Evolutionary conservation across 2,329 filamentous ascomycete species (phyloP).

Genomic region (Achaetomium macrosporum): DNA sequence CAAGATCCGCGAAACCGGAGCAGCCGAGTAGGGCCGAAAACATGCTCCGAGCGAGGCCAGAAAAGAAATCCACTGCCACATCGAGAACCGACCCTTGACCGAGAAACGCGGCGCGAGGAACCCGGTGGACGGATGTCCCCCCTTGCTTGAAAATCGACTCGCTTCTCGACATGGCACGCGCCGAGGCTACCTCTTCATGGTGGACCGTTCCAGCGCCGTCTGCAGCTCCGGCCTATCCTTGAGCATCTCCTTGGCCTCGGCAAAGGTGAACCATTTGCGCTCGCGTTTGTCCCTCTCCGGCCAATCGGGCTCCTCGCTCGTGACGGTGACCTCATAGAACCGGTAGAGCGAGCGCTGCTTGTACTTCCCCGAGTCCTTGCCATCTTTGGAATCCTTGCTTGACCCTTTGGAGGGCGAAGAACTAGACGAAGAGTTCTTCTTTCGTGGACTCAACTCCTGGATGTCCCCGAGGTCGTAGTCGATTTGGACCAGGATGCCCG

Average conservation of each 20-base stretch:
- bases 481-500: conserved; percentile 81
- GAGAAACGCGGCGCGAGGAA: not conserved
- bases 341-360: conserved; percentile 64
- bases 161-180: conserved; percentile 16
- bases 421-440: conserved; percentile 40
- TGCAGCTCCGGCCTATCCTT: conserved; percentile 76
- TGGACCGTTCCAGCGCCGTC: conserved; percentile 78
- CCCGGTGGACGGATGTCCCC: not conserved
- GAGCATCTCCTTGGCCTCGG: conserved; percentile 72
- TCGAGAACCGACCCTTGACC: conserved; percentile 1
- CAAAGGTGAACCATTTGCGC: conserved; percentile 83
- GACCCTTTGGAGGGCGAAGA: conserved; percentile 10
- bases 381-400: conserved; percentile 6
- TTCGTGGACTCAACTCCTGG: conserved; percentile 74
- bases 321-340: conserved; percentile 84
- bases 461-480: conserved; percentile 83
- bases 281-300: conserved; percentile 89
- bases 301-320: conserved; percentile 80
- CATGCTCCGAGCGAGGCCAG: too few relatives aligned
- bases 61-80: conserved; percentile 4
- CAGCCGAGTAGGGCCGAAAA: too few relatives aligned
- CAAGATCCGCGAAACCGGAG: not conserved
- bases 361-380: conserved; percentile 35
- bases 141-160: not conserved
- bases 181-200: conserved; percentile 48